Evolutionary conservation across 1,139 yeast genomes (phyloP).

Genomic region (Yamadazyma friedrichii): DNA sequence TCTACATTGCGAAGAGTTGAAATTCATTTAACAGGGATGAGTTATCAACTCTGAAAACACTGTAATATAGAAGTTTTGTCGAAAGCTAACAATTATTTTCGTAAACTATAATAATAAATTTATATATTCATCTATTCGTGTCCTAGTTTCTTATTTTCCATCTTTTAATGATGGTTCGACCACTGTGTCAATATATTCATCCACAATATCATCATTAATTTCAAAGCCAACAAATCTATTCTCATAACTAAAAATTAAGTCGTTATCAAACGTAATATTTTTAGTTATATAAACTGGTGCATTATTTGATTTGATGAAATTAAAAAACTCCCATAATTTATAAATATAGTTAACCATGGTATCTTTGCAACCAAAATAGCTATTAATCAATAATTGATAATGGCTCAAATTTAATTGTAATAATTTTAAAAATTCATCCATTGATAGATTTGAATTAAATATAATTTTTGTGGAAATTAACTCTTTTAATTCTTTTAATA

Average conservation of each 20-base stretch:
- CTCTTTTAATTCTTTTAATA: conserved; percentile 12
- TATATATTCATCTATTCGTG: conserved; percentile 21
- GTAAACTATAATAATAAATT: conserved; percentile 26
- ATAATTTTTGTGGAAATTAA: conserved; percentile 7
- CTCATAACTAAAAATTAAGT: conserved; percentile 18
- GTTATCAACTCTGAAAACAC: too few relatives aligned
- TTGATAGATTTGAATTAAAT: conserved; percentile 6
- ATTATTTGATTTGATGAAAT: conserved; percentile 17
- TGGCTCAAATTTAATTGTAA: conserved; percentile 11
- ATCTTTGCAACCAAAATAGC: conserved; percentile 32
- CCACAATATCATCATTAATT: conserved; percentile 20
- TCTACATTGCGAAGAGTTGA: too few relatives aligned
- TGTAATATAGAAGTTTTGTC: too few relatives aligned
- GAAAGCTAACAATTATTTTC: too few relatives aligned
- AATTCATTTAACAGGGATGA: too few relatives aligned
- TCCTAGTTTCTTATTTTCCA: conserved; percentile 26
- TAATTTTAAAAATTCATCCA: conserved; percentile 9
- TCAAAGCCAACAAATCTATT: conserved; percentile 24
- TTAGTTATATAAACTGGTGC: conserved; percentile 20
- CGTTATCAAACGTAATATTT: conserved; percentile 19
- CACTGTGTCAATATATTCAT: conserved; percentile 25
- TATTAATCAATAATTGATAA: conserved; percentile 21
- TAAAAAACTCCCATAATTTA: conserved; percentile 29
- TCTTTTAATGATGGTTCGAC: conserved; percentile 26
- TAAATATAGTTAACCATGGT: conserved; percentile 25